Base-by-base conservation (phyloP, 1,139 yeast genomes). In the Suhomyces anneliseae region DNA sequence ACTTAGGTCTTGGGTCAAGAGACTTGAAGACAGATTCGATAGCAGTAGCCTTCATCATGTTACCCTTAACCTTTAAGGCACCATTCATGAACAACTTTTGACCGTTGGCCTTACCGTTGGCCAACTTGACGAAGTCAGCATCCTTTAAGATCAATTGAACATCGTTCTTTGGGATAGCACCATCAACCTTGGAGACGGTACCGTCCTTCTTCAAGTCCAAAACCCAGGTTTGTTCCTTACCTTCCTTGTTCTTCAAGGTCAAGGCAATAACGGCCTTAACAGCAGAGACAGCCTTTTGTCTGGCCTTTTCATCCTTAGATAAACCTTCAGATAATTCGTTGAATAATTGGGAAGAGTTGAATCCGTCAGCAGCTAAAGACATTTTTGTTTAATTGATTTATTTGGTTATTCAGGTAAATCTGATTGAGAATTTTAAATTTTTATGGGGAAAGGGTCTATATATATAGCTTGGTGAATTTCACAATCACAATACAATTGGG, bases 11-110 rank as follows among this genome's bases (percentile, higher is more conserved):
- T 46, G 84, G 83, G 59, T 78, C 83, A 46, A 87, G 79, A 47
- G 80, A 69, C 75, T 85, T 85, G 71, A 88, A 79, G 43, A 88
- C 83, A 42, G 79, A 70, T 70, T 88, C 95, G 54, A 87, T 81
- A 51, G 83, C 79, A 48, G 92, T 82, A 51, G 95, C 95, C 78
- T 89, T 88, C 92, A 87, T 86, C 74, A 88, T 85, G 72, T 88
- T 87, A 60, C 96, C 96, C 76, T 83, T 86, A 56, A 88, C 85
- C 78, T 88, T 88, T 68, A 88, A 79, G 69, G 85, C 86, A 47
- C 96, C 96, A 61, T 81, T 74, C 87, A 88, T 82, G 70, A 87
- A 88, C 62, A 89, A 78, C 72, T 84, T 85, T 69, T 88, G 96
- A 49, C 95, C 90, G 65, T 85, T 85, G 54, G 90, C 84, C 74